phyloP scores from a whole-genome alignment of 2,329 filamentous ascomycete genomes.

The Neofusicoccum laricinum region DNA sequence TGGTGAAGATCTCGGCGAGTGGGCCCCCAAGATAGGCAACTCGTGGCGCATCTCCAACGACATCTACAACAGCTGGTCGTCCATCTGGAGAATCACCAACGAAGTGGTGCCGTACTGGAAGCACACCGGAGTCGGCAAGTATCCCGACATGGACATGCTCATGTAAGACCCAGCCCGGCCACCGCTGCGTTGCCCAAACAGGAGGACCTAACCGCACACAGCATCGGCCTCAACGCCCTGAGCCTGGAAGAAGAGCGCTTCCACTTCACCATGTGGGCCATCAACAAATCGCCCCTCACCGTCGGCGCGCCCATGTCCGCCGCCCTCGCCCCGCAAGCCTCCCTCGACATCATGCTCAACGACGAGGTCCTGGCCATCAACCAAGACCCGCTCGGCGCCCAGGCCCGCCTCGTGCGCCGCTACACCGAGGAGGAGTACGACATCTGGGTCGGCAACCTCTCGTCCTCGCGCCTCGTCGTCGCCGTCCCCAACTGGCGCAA shows the following conservation, averaged over 20 bases:
- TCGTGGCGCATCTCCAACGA: constrained; percentile 25
- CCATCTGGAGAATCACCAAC: constrained; percentile 31
- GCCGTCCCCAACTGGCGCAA: constrained; percentile 40
- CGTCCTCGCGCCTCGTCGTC: constrained; percentile 33
- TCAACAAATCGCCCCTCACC: constrained; percentile 46
- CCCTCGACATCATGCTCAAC: constrained; percentile 40
- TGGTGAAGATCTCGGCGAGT: constrained; percentile 22
- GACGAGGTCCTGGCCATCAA: constrained; percentile 57
- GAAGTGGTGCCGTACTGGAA: constrained; percentile 31
- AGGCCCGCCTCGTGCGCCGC: constrained; percentile 48
- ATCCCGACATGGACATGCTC: constrained; percentile 20
- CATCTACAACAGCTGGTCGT: constrained; percentile 8
- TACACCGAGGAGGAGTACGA: constrained; percentile 39
- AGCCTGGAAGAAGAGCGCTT: constrained; percentile 38
- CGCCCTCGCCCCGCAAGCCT: constrained; percentile 1
- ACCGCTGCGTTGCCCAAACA: neutral
- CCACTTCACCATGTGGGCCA: constrained; percentile 48
- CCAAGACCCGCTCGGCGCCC: constrained; percentile 53
- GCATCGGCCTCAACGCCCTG: constrained; percentile 7
- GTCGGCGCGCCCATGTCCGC: constrained; percentile 32
- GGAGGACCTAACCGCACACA: neutral
- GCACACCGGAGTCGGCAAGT: constrained; percentile 28
- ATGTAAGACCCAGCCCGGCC: neutral
- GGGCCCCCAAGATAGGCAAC: constrained; percentile 25
- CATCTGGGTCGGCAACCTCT: constrained; percentile 37